Base-by-base conservation (phyloP, 768 basidiomycete species). In the Panaeolus papilionaceus region DNA sequence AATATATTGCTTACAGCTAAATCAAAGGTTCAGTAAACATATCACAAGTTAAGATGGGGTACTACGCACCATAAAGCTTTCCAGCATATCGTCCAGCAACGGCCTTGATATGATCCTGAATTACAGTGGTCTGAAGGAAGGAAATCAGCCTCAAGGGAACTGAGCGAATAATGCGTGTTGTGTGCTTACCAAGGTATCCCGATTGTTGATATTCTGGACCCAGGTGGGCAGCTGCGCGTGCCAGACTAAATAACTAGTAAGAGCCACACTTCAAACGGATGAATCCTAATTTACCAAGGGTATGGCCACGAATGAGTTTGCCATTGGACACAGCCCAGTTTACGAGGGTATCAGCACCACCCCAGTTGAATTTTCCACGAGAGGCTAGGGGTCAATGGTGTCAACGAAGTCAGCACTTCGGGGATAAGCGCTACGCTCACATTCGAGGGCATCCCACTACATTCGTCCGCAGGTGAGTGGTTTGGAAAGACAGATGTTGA, bases 81-180 rank as follows among this genome's bases (percentile, higher is more conserved):
- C 84, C 84, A 68, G 77, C 80, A 74, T 81, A 85, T 37, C 79
- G 63, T 78, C 79, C 80, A 51, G 79, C 79, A 47, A 82, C 75
- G 65, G 72, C 78, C 18, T 75, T 68, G 66, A 83, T 81, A 71
- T 84, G 83, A 68, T 77, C 79, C 66, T 81, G 73, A 64, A 82
- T 75, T 63, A 80, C 79, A 9, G 72, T 70, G 4, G 77, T 79
- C 64, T 64, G 28, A 28, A 49, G 11, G 47, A 51, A 51, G 8
- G 8, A 20, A 6, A 39, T 64, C 20, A 64, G 33, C 38, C 6
- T 33, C 12, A 18, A 38, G 23, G 33, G 3, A 33, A 33, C 33
- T 33, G 33, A 5, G 5, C 33, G 33, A 33, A 33, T 33, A 33
- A 40, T 8, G 10, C 10, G 23, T 1, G 20, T 63, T 37, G 23